Base-by-base conservation (phyloP, 352 stramenopile genomes). In the Phytophthora sp. region DNA sequence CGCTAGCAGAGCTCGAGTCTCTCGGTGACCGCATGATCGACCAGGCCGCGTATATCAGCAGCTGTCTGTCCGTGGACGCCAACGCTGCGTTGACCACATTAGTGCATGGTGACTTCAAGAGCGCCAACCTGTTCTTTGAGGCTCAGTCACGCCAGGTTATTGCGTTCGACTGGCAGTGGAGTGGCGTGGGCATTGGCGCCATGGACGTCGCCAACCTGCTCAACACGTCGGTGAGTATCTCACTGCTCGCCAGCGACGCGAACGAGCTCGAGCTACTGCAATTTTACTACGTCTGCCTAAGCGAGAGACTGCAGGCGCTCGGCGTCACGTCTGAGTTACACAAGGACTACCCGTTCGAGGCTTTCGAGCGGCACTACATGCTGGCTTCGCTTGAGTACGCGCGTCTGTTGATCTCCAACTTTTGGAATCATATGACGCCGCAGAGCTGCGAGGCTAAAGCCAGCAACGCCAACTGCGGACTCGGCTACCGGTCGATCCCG, bases 111-210 rank as follows among this genome's bases (percentile, higher is more conserved):
- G 83, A 92, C 55, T 87, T 83, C 63, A 92, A 92, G 71, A 88
- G 76, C 26, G 79, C 77, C 49, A 92, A 92, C 47, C 55, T 92
- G 8, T 90, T 90, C 53, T 92, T 92, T 42, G 46, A 89, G 15
- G 31, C 66, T 0, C 35, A 61, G 26, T 71, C 77, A 8, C 68
- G 74, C 5, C 51, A 77, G 15, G 81, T 83, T 13, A 74, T 86
- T 53, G 83, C 81, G 4, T 92, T 92, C 41, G 83, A 92, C 63
- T 92, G 83, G 83, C 81, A 92, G 53, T 92, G 83, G 83, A 77
- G 63, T 13, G 83, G 83, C 3, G 49, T 88, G 20, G 83, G 76
- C n/a, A 69, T 90, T 7, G 83, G 81, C 4, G 83, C 65, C 12
- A 62, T 88, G 44, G 83, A 92, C 57, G 81, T 92, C 21, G 80